phyloP scores from a whole-genome alignment of 352 stramenopile genomes.

The Globisporangium apiculatum region DNA sequence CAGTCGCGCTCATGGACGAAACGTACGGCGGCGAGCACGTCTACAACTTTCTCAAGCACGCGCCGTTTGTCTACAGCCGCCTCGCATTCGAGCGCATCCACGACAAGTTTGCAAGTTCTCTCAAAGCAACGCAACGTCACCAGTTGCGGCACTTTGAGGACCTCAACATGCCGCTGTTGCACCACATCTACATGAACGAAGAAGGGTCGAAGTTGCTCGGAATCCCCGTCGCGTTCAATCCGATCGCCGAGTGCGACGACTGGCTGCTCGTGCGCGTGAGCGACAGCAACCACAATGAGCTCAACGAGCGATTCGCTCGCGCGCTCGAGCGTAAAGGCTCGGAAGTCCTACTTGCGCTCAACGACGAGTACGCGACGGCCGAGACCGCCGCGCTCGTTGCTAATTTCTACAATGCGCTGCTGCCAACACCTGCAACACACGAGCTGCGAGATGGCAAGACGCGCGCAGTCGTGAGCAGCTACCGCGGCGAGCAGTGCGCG shows the following conservation, averaged over 20 bases:
- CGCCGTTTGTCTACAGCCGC: constrained; percentile 76
- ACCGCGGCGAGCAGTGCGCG: constrained; percentile 50
- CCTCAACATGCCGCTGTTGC: constrained; percentile 56
- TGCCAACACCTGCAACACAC: constrained; percentile 42
- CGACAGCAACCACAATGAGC: constrained; percentile 33
- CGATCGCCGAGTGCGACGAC: constrained; percentile 63
- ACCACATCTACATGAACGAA: constrained; percentile 84
- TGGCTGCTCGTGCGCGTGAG: constrained; percentile 71
- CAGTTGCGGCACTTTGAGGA: constrained; percentile 63
- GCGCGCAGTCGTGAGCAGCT: constrained; percentile 60
- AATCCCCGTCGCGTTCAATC: constrained; percentile 66
- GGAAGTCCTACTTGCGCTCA: constrained; percentile 68
- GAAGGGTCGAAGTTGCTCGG: constrained; percentile 48
- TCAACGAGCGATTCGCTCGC: constrained; percentile 24
- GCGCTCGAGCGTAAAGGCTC: constrained; percentile 41
- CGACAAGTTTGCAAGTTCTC: constrained; percentile 44
- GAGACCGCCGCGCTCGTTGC: constrained; percentile 47
- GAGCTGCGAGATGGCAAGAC: constrained; percentile 51
- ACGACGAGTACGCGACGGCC: constrained; percentile 62
- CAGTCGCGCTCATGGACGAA: constrained; percentile 51
- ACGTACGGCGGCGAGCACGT: constrained; percentile 80
- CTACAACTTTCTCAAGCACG: constrained; percentile 85
- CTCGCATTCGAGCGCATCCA: constrained; percentile 69
- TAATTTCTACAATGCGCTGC: constrained; percentile 52
- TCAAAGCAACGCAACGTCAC: constrained; percentile 49